These are phyloP conservation scores for Odonthalia washingtoniensis DNA, from an alignment of 31 red algal genomes.

Conservation along the genomic window DNA sequence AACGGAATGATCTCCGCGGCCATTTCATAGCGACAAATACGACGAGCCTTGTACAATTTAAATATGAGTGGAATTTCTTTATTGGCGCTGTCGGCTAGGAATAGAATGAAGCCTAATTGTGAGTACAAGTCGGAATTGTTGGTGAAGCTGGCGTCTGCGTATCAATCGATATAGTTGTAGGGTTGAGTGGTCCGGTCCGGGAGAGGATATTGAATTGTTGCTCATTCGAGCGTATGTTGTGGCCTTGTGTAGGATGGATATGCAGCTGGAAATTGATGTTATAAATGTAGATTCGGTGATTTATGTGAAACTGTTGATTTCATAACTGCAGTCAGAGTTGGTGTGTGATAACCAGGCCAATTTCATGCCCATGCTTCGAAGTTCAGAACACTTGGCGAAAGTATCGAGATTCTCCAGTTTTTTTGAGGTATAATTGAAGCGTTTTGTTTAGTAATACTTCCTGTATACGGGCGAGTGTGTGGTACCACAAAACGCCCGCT, in stretches of 20 bases:
- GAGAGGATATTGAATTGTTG: neutral
- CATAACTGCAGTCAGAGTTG: constrained; percentile 29
- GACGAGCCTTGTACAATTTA: constrained; percentile 34
- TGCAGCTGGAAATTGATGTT: neutral
- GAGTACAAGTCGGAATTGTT: constrained; percentile 29
- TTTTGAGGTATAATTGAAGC: no score
- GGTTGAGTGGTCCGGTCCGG: neutral
- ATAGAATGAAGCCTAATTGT: constrained; percentile 37
- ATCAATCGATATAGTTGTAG: constrained; percentile 35
- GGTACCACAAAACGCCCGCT: constrained; percentile 37
- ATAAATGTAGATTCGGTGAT: constrained; percentile 29
- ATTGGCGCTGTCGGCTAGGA: constrained; percentile 14
- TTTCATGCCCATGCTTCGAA: no score
- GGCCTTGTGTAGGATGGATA: constrained; percentile 4
- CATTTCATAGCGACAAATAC: constrained; percentile 43
- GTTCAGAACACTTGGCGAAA: no score
- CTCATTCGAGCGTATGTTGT: neutral
- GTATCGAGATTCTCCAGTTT: no score
- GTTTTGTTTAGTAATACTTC: no score
- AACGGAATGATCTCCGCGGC: constrained; percentile 43
- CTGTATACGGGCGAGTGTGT: constrained; percentile 18
- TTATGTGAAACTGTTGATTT: constrained; percentile 39
- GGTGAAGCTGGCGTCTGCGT: constrained; percentile 46
- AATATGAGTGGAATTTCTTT: constrained; percentile 20
- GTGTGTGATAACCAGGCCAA: no score